phyloP scores from a whole-genome alignment of 2,329 filamentous ascomycete genomes.

The Scedosporium dehoogii region DNA sequence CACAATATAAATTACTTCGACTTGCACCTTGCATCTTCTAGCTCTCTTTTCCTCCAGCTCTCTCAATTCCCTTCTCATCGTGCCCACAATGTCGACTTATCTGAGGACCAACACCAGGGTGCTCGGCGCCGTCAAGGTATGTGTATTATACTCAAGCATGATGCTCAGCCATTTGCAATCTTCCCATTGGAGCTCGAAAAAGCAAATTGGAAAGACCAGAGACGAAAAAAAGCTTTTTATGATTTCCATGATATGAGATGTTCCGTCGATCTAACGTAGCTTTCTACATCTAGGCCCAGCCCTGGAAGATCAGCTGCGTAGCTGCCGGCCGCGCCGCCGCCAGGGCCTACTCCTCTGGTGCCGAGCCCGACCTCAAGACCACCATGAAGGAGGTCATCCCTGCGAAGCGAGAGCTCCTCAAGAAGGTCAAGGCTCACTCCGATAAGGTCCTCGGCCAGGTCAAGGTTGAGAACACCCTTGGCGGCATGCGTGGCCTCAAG shows the following conservation, averaged over 20 bases:
- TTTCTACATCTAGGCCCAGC: constrained; percentile 11
- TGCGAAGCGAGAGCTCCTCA: constrained; percentile 84
- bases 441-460: constrained; percentile 82
- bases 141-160: constrained; percentile 12
- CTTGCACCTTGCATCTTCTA: neutral
- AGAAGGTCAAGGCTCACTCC: constrained; percentile 81
- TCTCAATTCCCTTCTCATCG: neutral
- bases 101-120: constrained; percentile 52
- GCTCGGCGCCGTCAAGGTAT: constrained; percentile 54
- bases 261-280: neutral
- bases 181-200: no score
- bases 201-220: no score
- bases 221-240: no score
- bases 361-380: constrained; percentile 83
- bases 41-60: neutral
- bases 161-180: neutral
- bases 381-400: constrained; percentile 78
- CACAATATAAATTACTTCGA: no score
- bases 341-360: constrained; percentile 58
- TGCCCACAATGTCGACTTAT: constrained; percentile 50
- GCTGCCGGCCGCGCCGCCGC: constrained; percentile 20
- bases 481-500: constrained; percentile 95
- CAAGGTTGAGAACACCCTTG: constrained; percentile 87
- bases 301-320: constrained; percentile 20
- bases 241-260: no score